Evolutionary conservation across 805 yeast species (phyloP).

Genomic region (Cyberlindnera petersonii): DNA sequence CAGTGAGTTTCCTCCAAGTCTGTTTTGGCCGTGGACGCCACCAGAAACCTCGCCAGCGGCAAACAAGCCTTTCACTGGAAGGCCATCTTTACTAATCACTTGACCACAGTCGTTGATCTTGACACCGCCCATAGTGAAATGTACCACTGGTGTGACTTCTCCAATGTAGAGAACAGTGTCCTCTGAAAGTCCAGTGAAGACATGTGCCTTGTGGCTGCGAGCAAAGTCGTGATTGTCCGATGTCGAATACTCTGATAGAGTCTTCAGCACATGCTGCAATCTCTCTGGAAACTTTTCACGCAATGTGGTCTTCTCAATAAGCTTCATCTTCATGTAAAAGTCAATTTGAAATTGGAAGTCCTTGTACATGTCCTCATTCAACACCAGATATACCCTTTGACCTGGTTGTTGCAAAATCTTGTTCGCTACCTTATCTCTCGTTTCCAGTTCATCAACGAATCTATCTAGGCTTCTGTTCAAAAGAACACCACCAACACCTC

Average conservation of each 20-base stretch:
- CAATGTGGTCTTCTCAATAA: slow-evolving; percentile 31
- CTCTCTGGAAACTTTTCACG: slow-evolving; percentile 28
- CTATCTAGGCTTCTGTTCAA: slow-evolving; percentile 40
- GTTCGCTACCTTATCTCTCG: slow-evolving; percentile 50
- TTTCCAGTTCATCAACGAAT: slow-evolving; percentile 50
- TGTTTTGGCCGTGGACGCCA: slow-evolving; percentile 62
- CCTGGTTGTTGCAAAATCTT: slow-evolving; percentile 34
- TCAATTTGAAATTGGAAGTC: slow-evolving; percentile 47
- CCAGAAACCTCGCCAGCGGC: slow-evolving; percentile 70
- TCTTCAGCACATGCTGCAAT: slow-evolving; percentile 23
- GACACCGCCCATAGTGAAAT: slow-evolving; percentile 68
- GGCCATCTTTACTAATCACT: slow-evolving; percentile 34
- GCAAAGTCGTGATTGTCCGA: slow-evolving; percentile 31
- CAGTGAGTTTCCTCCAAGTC: slow-evolving; percentile 36
- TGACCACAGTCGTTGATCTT: slow-evolving; percentile 46
- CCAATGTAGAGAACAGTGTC: slow-evolving; percentile 41
- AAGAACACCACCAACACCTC: slow-evolving; percentile 58
- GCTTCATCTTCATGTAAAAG: slow-evolving; percentile 42
- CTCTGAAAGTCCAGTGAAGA: slow-evolving; percentile 28
- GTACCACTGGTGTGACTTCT: slow-evolving; percentile 57
- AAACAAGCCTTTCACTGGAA: slow-evolving; percentile 40
- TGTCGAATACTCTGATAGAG: slow-evolving; percentile 21
- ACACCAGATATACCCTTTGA: slow-evolving; percentile 32
- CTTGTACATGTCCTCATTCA: slow-evolving; percentile 42
- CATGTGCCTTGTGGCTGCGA: slow-evolving; percentile 33